Evolutionary conservation across 352 stramenopile species (phyloP), one percentile per base, ranked within the genome.

Genomic region (Phytopythium montanum): DNA sequence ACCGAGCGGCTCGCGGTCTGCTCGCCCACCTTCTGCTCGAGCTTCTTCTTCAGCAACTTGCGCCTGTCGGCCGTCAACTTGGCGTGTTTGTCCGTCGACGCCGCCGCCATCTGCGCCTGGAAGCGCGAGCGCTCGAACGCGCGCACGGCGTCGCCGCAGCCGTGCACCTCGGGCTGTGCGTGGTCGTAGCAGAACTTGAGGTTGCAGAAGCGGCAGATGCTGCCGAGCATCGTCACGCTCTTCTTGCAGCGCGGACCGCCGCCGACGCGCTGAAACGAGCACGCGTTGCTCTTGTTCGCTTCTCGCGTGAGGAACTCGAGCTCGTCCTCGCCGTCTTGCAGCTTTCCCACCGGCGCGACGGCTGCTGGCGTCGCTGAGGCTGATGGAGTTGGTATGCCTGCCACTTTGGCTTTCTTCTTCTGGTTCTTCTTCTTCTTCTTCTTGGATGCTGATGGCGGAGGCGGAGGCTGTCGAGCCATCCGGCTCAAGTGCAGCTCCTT

Each of bases 101-200:
- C 57, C 19, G 59, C 51, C 10, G 54, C 65, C 61, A 59, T 69
- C 38, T 76, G 67, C 55, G 72, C 64, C 60, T 81, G 69, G 65
- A 90, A 90, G 33, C 73, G 70, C 3, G 71, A 59, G 13, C 76
- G 78, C 41, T 85, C 80, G 38, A 86, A 85, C 31, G 73, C 61
- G 6, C 85, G 76, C 25, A 88, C 80, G 9, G 80, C 85, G 39
- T 84, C 66, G 9, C 79, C 80, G 52, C 87, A 96, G 42, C 87
- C 87, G 61, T 96, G 87, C 0, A 87, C 68, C 58, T 96, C 85
- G 1, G 85, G 77, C 42, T 82, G 62, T 2, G 72, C 76, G 61
- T 96, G 87, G 49, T 80, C 67, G 54, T 85, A 92, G 70, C 87
- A 96, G 53, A 92, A 94, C 62, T 90, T 90, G 54, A 94, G 73